Evolutionary conservation across 2,329 filamentous ascomycete species (phyloP), one percentile per base, ranked within the genome.

Genomic region (Xylariaceae sp.): DNA sequence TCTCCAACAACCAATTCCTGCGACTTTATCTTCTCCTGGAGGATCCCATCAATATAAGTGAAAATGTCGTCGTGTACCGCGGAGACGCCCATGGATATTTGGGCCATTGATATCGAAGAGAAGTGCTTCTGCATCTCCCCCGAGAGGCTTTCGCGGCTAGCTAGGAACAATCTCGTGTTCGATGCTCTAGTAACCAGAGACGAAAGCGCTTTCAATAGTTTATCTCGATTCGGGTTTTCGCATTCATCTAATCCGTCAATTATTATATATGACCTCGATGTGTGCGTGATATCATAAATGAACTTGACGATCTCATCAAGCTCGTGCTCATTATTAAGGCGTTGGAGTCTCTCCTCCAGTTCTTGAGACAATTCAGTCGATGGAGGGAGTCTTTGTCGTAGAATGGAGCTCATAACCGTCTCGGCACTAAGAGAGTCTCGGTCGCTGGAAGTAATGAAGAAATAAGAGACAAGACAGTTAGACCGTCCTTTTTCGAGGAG

Each of bases 391-490:
- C 52, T 58, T 51, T 72, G 69, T 9, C 65, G 64, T 17, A 68
- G 23, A 34, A 71, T 56, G 15, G 66, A 67, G 17, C 58, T 59
- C 5, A 72, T 15, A 17, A 71, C 61, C 2, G 63, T 64, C 2
- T 61, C 59, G 2, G 60, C 62, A 18, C 62, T 53, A 1, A 69
- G 51, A 10, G 68, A 69, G 4, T 61, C 53, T 7, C 44, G 23
- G 18, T 67, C 61, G 17, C 65, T 60, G 45, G 63, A 67, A 18
- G 64, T 50, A 15, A 65, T 60, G 35, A 72, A 70, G 56, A 70
- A 69, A 49, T 66, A 73, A 42, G 60, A 60, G 8, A 72, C 56
- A n/a, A 56, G 18, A 17, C 48, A 53, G 9, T 58, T 55, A 4
- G 42, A 55, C 6, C 17, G n/a, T 17, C 37, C 47, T 53, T 51